Conservation (phyloP, 306 rosid species). For the Gastrolobium villosum region DNA sequence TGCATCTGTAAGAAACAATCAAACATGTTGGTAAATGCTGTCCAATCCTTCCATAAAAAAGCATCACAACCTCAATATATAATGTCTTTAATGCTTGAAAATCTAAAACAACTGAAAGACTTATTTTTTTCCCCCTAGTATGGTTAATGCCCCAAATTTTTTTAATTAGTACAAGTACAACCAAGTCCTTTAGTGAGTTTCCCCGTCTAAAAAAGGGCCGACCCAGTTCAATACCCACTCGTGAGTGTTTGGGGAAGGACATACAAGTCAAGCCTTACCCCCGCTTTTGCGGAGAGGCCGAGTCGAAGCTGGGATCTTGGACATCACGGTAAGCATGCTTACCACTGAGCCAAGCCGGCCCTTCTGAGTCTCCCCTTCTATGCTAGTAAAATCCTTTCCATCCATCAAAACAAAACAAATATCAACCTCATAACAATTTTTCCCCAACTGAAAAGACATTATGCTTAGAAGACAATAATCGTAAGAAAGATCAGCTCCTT, state of each 20-base stretch:
- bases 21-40: conserved; percentile 14
- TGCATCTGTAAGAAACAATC: conserved; percentile 2
- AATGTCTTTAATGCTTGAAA: neutral
- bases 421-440: neutral
- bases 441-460: neutral
- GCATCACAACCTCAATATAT: neutral
- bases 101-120: neutral
- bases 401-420: neutral
- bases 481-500: neutral
- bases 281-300: no score
- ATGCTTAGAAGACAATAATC: neutral
- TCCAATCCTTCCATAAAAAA: neutral
- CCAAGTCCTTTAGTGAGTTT: no score
- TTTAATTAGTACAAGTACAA: no score
- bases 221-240: no score
- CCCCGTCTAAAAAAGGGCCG: no score
- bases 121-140: no score
- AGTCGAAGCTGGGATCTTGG: no score
- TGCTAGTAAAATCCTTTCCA: neutral
- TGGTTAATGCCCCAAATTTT: no score
- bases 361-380: neutral
- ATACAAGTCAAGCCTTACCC: no score
- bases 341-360: no score
- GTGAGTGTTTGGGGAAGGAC: no score
- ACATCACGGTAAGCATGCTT: no score